A percentile compares a stretch with the other conserved stretches of the same genome.
Conservation (phyloP, 768 basidiomycete species). For the Rhizopogon rudus region DNA sequence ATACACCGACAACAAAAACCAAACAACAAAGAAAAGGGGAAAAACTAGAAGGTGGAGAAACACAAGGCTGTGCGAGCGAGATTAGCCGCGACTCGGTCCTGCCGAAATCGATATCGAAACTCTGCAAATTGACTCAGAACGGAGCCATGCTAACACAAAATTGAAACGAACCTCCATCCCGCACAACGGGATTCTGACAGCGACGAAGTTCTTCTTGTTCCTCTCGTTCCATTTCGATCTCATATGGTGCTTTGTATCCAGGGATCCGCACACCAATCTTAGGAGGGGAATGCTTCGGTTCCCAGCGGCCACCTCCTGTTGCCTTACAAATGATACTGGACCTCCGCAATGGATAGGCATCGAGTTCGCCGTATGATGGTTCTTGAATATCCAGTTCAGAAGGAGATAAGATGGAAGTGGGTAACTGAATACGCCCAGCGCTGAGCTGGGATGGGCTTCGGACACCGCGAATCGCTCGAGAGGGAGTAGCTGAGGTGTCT, state of each 20-base stretch:
- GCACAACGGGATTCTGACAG: slow-evolving; percentile 58
- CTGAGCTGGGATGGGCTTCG: slow-evolving; percentile 27
- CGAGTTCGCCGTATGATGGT: slow-evolving; percentile 63
- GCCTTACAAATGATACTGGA: slow-evolving; percentile 71
- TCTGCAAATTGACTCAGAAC: slow-evolving; percentile 24
- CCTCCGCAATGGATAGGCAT: slow-evolving; percentile 67
- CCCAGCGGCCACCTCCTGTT: slow-evolving; percentile 77
- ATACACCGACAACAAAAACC: slow-evolving; percentile 10
- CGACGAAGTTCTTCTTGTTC: slow-evolving; percentile 48
- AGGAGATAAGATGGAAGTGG: slow-evolving; percentile 16
- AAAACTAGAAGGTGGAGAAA: slow-evolving; percentile 56
- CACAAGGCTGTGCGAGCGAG: slow-evolving; percentile 43
- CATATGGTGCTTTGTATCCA: slow-evolving; percentile 62
- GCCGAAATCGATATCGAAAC: slow-evolving; percentile 64
- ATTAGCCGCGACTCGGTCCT: slow-evolving; percentile 39
- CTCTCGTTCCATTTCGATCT: slow-evolving; percentile 65
- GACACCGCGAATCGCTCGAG: slow-evolving; percentile 12
- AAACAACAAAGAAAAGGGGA: background rate
- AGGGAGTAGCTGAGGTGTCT: slow-evolving; percentile 18
- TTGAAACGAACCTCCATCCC: slow-evolving; percentile 42
- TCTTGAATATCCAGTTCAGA: slow-evolving; percentile 29
- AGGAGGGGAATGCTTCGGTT: slow-evolving; percentile 50
- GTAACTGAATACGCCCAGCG: slow-evolving; percentile 18
- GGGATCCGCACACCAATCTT: slow-evolving; percentile 47
- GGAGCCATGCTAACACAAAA: background rate